These are phyloP conservation scores for Pyrrhoderma noxium DNA, from an alignment of 1,284 basidiomycete genomes.

Conservation along the genomic window DNA sequence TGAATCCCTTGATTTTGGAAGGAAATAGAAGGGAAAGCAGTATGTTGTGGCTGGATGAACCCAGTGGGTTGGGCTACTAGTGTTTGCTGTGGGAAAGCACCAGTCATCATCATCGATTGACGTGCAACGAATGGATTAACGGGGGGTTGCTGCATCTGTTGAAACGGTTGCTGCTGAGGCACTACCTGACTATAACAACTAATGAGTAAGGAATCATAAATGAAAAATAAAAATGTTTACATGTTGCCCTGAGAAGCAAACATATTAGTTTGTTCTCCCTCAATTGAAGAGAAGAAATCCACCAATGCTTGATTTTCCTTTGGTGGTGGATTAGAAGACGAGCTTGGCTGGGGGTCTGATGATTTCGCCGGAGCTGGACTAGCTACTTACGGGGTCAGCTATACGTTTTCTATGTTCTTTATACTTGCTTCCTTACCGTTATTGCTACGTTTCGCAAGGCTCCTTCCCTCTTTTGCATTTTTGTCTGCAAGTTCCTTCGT, in stretches of 20 bases:
- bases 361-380: slow-evolving; percentile 16
- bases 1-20: slow-evolving; percentile 22
- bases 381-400: slow-evolving; percentile 21
- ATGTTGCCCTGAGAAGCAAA: slow-evolving; percentile 58
- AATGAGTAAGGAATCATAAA: background rate
- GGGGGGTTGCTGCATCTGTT: slow-evolving; percentile 36
- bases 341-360: slow-evolving; percentile 24
- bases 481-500: slow-evolving; percentile 75
- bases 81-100: slow-evolving; percentile 23
- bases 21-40: slow-evolving; percentile 38
- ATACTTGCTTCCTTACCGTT: slow-evolving; percentile 21
- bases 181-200: slow-evolving; percentile 1
- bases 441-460: slow-evolving; percentile 15
- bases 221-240: slow-evolving; percentile 26
- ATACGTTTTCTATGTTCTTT: slow-evolving; percentile 11
- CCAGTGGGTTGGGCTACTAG: slow-evolving; percentile 32
- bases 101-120: slow-evolving; percentile 41
- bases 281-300: slow-evolving; percentile 93
- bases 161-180: slow-evolving; percentile 38
- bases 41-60: slow-evolving; percentile 32
- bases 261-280: slow-evolving; percentile 72
- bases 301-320: slow-evolving; percentile 41
- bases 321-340: slow-evolving; percentile 17
- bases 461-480: slow-evolving; percentile 30
- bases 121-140: slow-evolving; percentile 74